Evolutionary conservation across 176 grass and related monocot species (phyloP).

Genomic region (Musa schizocarpa): DNA sequence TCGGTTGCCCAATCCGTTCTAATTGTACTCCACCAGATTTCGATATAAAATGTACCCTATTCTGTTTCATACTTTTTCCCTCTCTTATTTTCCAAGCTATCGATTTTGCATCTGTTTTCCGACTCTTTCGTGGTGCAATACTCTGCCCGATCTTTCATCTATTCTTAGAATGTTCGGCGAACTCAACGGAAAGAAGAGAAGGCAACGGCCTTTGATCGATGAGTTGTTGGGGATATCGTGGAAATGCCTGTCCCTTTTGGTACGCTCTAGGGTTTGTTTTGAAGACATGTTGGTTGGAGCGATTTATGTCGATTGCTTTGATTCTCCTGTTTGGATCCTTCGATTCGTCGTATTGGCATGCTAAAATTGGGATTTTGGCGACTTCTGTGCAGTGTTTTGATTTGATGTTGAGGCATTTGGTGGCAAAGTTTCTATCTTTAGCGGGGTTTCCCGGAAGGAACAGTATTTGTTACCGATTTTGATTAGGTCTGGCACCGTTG

Average conservation of each 20-base stretch:
- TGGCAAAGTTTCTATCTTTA: neutral
- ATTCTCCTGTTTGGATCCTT: neutral
- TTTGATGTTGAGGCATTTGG: neutral
- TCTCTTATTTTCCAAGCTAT: too few relatives aligned
- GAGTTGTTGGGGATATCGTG: neutral
- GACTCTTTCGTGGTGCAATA: neutral
- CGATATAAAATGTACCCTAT: too few relatives aligned
- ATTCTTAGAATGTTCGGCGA: neutral
- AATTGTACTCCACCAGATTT: too few relatives aligned
- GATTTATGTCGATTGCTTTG: neutral
- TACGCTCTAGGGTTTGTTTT: neutral
- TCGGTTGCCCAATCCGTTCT: too few relatives aligned
- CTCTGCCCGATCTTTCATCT: neutral
- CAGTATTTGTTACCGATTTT: too few relatives aligned
- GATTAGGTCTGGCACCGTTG: too few relatives aligned
- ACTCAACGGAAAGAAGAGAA: neutral
- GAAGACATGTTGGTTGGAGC: neutral
- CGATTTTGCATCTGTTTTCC: neutral
- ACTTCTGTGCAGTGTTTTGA: neutral
- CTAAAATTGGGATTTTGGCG: neutral
- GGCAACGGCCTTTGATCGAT: neutral
- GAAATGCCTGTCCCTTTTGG: neutral
- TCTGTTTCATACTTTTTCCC: too few relatives aligned
- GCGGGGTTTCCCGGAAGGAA: neutral
- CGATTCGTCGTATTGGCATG: neutral